Conservation (phyloP, 768 basidiomycete genomes). For the Xerocomus potaroensis region DNA sequence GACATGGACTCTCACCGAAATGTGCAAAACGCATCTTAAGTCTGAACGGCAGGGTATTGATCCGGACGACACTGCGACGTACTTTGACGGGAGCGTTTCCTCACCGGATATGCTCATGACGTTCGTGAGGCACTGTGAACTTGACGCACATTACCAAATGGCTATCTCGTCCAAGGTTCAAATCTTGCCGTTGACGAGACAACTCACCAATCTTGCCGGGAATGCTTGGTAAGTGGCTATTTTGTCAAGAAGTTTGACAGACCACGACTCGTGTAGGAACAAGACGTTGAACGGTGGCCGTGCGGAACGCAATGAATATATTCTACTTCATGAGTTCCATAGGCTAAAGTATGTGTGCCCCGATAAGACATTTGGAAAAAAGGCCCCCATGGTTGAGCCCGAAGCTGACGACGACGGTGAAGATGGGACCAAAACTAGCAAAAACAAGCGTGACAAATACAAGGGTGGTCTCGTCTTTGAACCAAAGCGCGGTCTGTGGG, state of each 20-base stretch:
- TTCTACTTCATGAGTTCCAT: constrained; percentile 97
- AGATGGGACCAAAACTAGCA: constrained; percentile 44
- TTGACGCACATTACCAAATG: constrained; percentile 97
- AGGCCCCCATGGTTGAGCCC: constrained; percentile 46
- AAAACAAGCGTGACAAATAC: constrained; percentile 87
- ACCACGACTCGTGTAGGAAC: constrained; percentile 61
- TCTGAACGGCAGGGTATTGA: constrained; percentile 91
- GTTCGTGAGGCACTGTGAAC: constrained; percentile 90
- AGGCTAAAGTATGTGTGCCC: constrained; percentile 93
- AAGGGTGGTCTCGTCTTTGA: constrained; percentile 98
- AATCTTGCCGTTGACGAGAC: constrained; percentile 86
- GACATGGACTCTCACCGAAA: constrained; percentile 97
- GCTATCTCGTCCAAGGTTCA: constrained; percentile 94
- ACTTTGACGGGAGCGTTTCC: constrained; percentile 79
- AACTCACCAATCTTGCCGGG: constrained; percentile 92
- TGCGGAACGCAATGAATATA: constrained; percentile 98
- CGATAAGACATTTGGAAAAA: constrained; percentile 88
- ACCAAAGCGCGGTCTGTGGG: constrained; percentile 94
- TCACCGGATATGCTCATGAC: constrained; percentile 75
- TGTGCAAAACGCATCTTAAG: constrained; percentile 88
- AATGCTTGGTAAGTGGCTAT: constrained; percentile 77
- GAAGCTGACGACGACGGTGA: constrained; percentile 54
- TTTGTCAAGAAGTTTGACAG: background rate
- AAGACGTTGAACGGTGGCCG: constrained; percentile 96
- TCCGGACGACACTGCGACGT: constrained; percentile 88